A percentile compares a stretch with the other conserved stretches of the same genome.
These are phyloP conservation scores for Penicillium sp. DNA, from an alignment of 2,329 filamentous ascomycete genomes.

Conservation along the genomic window DNA sequence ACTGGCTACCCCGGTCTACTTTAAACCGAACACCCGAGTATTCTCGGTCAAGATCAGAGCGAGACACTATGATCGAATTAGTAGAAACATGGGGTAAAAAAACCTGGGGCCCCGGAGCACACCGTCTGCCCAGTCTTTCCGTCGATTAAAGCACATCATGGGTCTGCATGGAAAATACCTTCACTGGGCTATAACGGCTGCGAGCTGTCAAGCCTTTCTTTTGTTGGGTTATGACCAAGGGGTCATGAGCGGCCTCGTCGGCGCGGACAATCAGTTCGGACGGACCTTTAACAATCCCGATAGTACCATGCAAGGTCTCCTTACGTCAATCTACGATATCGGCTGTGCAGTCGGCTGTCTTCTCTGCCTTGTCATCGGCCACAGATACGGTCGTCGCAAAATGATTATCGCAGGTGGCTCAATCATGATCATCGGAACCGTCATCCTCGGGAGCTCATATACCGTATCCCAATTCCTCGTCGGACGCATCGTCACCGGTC, in stretches of 20 bases:
- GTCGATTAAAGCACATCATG: slow-evolving; percentile 9
- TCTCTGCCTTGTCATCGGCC: slow-evolving; percentile 36
- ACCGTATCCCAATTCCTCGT: slow-evolving; percentile 45
- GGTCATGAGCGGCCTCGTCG: slow-evolving; percentile 49
- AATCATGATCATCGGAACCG: slow-evolving; percentile 46
- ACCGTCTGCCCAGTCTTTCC: background rate
- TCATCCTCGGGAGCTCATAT: slow-evolving; percentile 42
- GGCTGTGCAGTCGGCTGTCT: slow-evolving; percentile 34
- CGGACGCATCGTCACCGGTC: slow-evolving; percentile 46
- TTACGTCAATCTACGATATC: slow-evolving; percentile 29
- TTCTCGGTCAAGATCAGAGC: slow-evolving; percentile 9
- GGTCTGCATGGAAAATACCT: slow-evolving; percentile 17
- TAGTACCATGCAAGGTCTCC: slow-evolving; percentile 38
- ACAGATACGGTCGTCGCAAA: slow-evolving; percentile 43
- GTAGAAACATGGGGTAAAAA: background rate
- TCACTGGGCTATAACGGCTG: slow-evolving; percentile 25
- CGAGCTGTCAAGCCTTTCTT: slow-evolving; percentile 24
- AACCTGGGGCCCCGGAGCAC: slow-evolving; percentile 9
- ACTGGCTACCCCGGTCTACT: slow-evolving; percentile 3
- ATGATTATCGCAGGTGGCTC: slow-evolving; percentile 43
- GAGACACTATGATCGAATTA: slow-evolving; percentile 4
- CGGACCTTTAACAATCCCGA: slow-evolving; percentile 38
- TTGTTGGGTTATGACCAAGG: slow-evolving; percentile 27
- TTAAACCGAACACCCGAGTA: slow-evolving; percentile 7
- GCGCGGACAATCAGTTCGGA: slow-evolving; percentile 42